Conservation (phyloP, 116 monocot genomes). For the Dioscorea cayenensis region DNA sequence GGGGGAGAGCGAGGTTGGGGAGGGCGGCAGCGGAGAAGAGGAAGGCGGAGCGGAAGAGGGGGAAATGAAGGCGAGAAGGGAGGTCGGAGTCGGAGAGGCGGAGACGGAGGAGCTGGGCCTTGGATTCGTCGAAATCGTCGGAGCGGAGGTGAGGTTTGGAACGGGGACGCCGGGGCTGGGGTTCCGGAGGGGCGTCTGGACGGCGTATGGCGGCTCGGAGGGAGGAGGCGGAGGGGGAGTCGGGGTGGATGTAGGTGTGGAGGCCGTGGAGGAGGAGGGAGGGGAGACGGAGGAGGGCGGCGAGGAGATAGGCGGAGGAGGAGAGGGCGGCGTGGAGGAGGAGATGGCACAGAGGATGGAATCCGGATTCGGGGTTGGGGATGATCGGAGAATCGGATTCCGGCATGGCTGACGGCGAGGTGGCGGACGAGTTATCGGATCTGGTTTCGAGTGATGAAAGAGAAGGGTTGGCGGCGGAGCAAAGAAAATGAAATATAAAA, state of each 20-base stretch:
- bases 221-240: slow-evolving; percentile 25
- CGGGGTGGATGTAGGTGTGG: slow-evolving; percentile 75
- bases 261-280: slow-evolving; percentile 41
- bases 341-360: slow-evolving; percentile 3
- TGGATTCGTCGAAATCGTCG: slow-evolving; percentile 34
- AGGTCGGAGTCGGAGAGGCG: slow-evolving; percentile 49
- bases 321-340: slow-evolving; percentile 27
- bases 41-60: slow-evolving; percentile 29
- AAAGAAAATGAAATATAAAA: too few species aligned
- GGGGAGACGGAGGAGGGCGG: slow-evolving; percentile 36
- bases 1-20: slow-evolving; percentile 16
- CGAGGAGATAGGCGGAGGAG: slow-evolving; percentile 16
- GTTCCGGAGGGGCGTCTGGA: slow-evolving; percentile 4
- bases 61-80: slow-evolving; percentile 37
- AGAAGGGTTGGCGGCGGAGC: too few species aligned
- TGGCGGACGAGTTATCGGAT: neutral
- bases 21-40: slow-evolving; percentile 17
- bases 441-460: neutral
- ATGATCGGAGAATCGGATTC: too few species aligned
- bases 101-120: slow-evolving; percentile 69
- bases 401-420: too few species aligned
- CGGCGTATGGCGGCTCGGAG: slow-evolving; percentile 39
- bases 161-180: slow-evolving; percentile 1
- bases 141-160: neutral
- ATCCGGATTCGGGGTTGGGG: neutral